A percentile compares a stretch with the other conserved stretches of the same genome.
These are phyloP conservation scores for Diaporthe caulivora DNA, from an alignment of 2,329 filamentous ascomycete genomes.

Conservation along the genomic window DNA sequence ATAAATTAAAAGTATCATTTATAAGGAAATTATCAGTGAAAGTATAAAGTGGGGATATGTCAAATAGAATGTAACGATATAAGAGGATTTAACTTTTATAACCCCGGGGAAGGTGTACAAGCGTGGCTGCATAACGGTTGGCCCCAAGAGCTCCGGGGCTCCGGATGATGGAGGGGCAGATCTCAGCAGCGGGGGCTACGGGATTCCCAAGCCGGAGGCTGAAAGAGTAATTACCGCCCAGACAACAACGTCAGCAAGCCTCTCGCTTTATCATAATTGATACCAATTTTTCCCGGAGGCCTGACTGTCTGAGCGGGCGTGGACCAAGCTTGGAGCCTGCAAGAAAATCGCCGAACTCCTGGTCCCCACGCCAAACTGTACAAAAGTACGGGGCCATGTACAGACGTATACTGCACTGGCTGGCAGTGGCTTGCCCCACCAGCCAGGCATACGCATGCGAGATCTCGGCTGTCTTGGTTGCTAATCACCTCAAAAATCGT, in stretches of 20 bases:
- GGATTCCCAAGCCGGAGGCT: constrained; percentile 16
- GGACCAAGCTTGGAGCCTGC: background rate
- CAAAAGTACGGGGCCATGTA: background rate
- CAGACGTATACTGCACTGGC: background rate
- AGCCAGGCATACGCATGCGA: background rate
- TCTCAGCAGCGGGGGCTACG: background rate
- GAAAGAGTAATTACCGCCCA: background rate
- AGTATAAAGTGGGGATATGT: too few relatives aligned
- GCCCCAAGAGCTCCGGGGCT: background rate
- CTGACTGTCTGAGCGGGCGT: background rate
- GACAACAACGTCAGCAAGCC: background rate
- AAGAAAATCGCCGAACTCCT: constrained; percentile 6
- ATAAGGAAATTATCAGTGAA: too few relatives aligned
- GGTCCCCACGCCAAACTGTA: constrained; percentile 7
- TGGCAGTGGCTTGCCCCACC: background rate
- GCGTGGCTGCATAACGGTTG: constrained; percentile 8
- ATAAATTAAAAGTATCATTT: too few relatives aligned
- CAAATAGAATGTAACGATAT: too few relatives aligned
- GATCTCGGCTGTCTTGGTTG: background rate
- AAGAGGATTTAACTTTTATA: too few relatives aligned
- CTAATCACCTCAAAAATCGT: background rate
- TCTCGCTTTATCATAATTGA: background rate
- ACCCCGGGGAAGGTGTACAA: too few relatives aligned
- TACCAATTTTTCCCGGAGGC: background rate
- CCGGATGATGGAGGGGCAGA: constrained; percentile 14